Base-by-base conservation (phyloP, 805 yeast species). In the Candida coleopterorum region DNA sequence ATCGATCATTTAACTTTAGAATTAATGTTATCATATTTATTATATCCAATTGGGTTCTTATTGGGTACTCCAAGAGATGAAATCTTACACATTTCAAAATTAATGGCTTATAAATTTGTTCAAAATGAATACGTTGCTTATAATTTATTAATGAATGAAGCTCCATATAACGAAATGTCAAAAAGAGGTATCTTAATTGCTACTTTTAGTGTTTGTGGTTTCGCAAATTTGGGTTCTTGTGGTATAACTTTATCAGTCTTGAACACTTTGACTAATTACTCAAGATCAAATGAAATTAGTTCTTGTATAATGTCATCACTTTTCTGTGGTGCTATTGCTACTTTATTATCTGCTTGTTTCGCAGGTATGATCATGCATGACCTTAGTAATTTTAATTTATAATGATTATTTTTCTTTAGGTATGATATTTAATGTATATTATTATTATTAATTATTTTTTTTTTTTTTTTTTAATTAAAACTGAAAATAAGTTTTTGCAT, bases 341-440 rank as follows among this genome's bases (percentile, higher is more conserved):
- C 84, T 11, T 58, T 73, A 40, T 56, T 72, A 40, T 70, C 79
- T 4, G 81, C 81, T 20, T 72, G 75, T 36, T 72, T 74, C 40
- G 81, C 83, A 6, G 81, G 79, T 20, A 77, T 77, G 83, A 75
- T 76, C 18, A 63, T 77, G 50, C 74, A 74, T 37, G 74, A 75
- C 45, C 56, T 72, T 52, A 41, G 42, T 35, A 48, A 56, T 6
- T 57, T 49, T 40, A 28, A 27, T 23, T 25, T 25, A 25, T 32
- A 29, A 25, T n/a, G n/a, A n/a, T n/a, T n/a, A n/a, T n/a, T n/a
- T n/a, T n/a, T n/a, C n/a, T n/a, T n/a, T n/a, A n/a, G n/a, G n/a
- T n/a, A n/a, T n/a, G n/a, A n/a, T n/a, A n/a, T n/a, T n/a, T n/a
- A n/a, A n/a, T n/a, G n/a, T n/a, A n/a, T n/a, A n/a, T n/a, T n/a